Evolutionary conservation across 2,329 filamentous ascomycete genomes (phyloP), one percentile per base, ranked within the genome.

Genomic region (Eurotiales sp.): DNA sequence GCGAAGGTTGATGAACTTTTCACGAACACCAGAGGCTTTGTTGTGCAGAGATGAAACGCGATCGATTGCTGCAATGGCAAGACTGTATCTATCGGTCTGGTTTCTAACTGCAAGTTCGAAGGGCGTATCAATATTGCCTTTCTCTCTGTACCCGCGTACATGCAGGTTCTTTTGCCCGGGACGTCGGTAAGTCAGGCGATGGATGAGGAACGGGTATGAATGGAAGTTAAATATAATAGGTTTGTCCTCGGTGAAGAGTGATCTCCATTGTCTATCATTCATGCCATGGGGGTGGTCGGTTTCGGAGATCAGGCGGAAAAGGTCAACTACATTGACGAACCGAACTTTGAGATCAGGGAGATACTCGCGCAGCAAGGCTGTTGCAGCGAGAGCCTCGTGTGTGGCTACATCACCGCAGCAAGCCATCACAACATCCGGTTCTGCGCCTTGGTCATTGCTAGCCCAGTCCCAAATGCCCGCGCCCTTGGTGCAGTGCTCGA

Each of bases 201-300:
- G 87, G 46, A 91, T 81, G 61, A 91, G 76, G 85, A 85, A 90
- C 8, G 87, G 87, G 72, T 91, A 90, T 27, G 82, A 86, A 73
- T 91, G 87, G 80, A 90, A 91, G 74, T 90, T 90, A 77, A 91
- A 90, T 64, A 90, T 83, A 64, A 89, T 75, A 19, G 87, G 87
- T 58, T 78, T 84, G 72, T 89, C 75, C 14, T 77, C 75, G 1
- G 87, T 90, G 76, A 91, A 91, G 57, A 90, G 72, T 34, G 84
- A 75, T 12, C 69, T 70, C 81, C 84, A 91, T 64, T 89, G 84
- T 15, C 60, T 57, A 59, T 88, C 82, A 0, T 75, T 78, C 52
- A 90, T 76, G 36, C 87, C 87, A 69, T 91, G 87, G 0, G 87
- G 84, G 65, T 91, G 87, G 60, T 89, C 82, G 17, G 69, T 73